phyloP scores from a whole-genome alignment of 305 asterid genomes.

The Striga hermonthica region DNA sequence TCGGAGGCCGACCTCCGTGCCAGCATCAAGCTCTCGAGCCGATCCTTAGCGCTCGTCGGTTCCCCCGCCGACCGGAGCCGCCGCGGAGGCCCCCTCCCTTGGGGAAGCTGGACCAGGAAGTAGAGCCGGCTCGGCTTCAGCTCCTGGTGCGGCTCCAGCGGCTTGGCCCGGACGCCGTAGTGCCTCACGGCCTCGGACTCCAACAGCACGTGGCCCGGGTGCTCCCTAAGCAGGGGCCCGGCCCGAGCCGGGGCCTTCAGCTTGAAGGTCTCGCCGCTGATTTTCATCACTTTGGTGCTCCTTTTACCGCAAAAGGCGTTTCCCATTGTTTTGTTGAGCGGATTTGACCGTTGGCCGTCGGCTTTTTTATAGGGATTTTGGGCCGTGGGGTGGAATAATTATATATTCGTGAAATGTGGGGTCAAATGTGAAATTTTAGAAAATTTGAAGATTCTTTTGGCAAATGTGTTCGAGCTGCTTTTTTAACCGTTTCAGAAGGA shows the following conservation, averaged over 20 bases:
- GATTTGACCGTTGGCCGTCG: neutral
- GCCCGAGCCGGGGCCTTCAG: slow-evolving; percentile 60
- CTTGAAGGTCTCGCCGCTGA: slow-evolving; percentile 62
- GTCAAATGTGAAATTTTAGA: too few relatives aligned
- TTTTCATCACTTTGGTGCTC: slow-evolving; percentile 61
- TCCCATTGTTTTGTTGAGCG: slow-evolving; percentile 51
- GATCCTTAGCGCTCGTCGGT: slow-evolving; percentile 76
- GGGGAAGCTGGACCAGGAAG: slow-evolving; percentile 62
- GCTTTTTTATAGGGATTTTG: too few relatives aligned
- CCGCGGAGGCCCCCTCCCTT: slow-evolving; percentile 32
- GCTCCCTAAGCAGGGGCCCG: slow-evolving; percentile 42
- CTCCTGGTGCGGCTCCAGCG: slow-evolving; percentile 62
- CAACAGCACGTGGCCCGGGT: slow-evolving; percentile 57
- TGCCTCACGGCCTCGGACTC: slow-evolving; percentile 72
- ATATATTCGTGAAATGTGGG: too few relatives aligned
- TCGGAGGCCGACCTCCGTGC: slow-evolving; percentile 65
- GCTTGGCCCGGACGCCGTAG: slow-evolving; percentile 65
- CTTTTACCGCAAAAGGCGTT: slow-evolving; percentile 57
- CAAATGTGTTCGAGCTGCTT: too few relatives aligned
- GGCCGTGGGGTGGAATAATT: too few relatives aligned
- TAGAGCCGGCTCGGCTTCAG: slow-evolving; percentile 62
- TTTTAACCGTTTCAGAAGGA: too few relatives aligned
- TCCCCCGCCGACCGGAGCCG: slow-evolving; percentile 58
- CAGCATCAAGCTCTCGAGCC: slow-evolving; percentile 77
- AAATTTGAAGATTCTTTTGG: too few relatives aligned